Evolutionary conservation across 2,329 filamentous ascomycete species (phyloP), one percentile per base, ranked within the genome.

Genomic region (Diaporthe sp.): DNA sequence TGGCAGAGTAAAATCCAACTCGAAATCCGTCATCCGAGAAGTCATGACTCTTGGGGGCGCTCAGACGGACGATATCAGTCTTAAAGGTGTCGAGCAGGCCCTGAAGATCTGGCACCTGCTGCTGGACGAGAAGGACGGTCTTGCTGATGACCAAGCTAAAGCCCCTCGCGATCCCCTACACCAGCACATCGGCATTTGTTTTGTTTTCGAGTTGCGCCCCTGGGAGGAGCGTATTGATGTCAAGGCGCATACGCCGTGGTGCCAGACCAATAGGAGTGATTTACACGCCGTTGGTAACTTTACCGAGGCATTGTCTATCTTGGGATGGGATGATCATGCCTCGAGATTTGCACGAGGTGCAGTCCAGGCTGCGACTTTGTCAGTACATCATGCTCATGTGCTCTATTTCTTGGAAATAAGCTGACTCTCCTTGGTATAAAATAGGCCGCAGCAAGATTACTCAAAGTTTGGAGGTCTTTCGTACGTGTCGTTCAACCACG

Each of bases 41-140:
- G 38, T 64, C 5, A 45, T 42, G 58, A 64, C 58, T 13, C 38
- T 64, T 5, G 58, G 58, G 2, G 58, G 58, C 8, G 58, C 58
- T 0, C 58, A 64, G 38, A 64, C 58, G 7, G 58, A 64, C n/a
- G 58, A 45, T 2, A 35, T 64, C 40, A 64, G 58, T 4, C 25
- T 64, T 1, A 45, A 64, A 13, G 58, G 58, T 8, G 58, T 64
- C 38, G 58, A 64, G 25, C 58, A 64, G 38, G 58, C 38, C 12
- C 15, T 64, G 35, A 64, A 64, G 38, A 64, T 64, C 25, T 45
- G 58, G 58, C 58, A 64, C 25, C 9, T 64, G 38, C 9, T 64
- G 9, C 58, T 64, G 0, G 58, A 64, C 38, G 58, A 64, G 17
- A 64, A 7, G 4, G 25, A 64, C 3, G 58, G 38, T 12, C 38